phyloP scores from a whole-genome alignment of 2,329 filamentous ascomycete species.

The Alternaria metachromatica region DNA sequence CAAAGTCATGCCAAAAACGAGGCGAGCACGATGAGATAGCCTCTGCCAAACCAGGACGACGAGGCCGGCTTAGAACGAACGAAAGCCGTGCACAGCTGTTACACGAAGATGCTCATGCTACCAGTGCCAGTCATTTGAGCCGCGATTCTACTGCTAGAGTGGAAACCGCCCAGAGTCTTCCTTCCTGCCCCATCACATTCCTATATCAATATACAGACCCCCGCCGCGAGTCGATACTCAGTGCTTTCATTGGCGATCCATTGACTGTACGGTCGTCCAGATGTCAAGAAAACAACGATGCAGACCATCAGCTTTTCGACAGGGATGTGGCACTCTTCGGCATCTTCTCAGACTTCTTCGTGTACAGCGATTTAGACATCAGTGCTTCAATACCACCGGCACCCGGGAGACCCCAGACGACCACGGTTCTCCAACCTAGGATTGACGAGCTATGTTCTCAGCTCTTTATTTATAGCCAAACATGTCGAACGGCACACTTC shows the following conservation, averaged over 20 bases:
- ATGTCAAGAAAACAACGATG: not conserved
- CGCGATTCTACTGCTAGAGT: not conserved
- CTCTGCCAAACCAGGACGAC: not conserved
- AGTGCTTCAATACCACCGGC: not conserved
- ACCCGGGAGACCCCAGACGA: not conserved
- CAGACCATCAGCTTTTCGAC: not conserved
- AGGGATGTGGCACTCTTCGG: not conserved
- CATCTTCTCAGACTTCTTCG: conserved; percentile 11
- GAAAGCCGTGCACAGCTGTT: not conserved
- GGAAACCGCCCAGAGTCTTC: not conserved
- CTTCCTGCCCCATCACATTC: conserved; percentile 9
- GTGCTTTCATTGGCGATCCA: conserved; percentile 11
- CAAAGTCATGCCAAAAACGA: conserved; percentile 3
- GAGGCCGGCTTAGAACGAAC: not conserved
- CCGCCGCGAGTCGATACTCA: conserved; percentile 2
- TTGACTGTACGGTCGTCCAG: not conserved
- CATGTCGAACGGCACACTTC: not conserved
- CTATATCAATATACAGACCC: conserved; percentile 22
- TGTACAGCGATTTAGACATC: not conserved
- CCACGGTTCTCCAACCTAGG: not conserved
- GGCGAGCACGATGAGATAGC: conserved; percentile 2
- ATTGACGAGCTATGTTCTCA: not conserved
- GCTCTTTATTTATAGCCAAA: not conserved
- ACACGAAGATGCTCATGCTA: not conserved
- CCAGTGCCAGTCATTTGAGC: not conserved